Conservation (phyloP, 108 stramenopile genomes). For the Pseudonitzschia delicatissima region DNA sequence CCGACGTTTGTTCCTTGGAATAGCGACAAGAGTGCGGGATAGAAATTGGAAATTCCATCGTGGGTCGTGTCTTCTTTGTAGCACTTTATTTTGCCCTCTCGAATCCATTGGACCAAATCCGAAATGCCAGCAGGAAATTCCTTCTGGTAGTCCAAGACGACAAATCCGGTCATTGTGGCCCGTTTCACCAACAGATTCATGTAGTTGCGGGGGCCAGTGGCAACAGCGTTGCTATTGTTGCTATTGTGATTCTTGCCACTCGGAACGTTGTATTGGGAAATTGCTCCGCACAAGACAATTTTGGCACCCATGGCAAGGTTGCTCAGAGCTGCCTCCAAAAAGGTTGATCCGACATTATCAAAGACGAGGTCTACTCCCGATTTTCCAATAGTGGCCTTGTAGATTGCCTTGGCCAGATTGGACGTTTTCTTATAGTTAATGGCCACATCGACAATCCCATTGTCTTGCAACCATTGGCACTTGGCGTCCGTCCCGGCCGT, state of each 20-base stretch:
- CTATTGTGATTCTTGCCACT: conserved; percentile 12
- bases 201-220: conserved; percentile 34
- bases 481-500: conserved; percentile 17
- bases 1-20: conserved; percentile 39
- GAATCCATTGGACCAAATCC: not conserved
- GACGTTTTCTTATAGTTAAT: conserved; percentile 43
- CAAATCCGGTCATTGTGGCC: conserved; percentile 45
- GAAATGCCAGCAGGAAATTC: conserved; percentile 9
- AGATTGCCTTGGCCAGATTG: conserved; percentile 1
- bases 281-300: conserved; percentile 54
- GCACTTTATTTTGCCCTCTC: not conserved
- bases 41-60: conserved; percentile 29
- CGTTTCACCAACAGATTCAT: conserved; percentile 37
- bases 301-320: conserved; percentile 21
- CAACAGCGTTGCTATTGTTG: not conserved
- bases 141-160: conserved; percentile 35
- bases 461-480: conserved; percentile 4
- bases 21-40: conserved; percentile 24
- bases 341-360: conserved; percentile 49
- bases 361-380: conserved; percentile 46
- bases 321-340: conserved; percentile 28
- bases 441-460: conserved; percentile 14
- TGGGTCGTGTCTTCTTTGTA: conserved; percentile 24
- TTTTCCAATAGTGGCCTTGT: conserved; percentile 14
- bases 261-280: conserved; percentile 37